These are phyloP conservation scores for Acanthamoeba triangularis DNA, from an alignment of 208 protist genomes.

Conservation along the genomic window DNA sequence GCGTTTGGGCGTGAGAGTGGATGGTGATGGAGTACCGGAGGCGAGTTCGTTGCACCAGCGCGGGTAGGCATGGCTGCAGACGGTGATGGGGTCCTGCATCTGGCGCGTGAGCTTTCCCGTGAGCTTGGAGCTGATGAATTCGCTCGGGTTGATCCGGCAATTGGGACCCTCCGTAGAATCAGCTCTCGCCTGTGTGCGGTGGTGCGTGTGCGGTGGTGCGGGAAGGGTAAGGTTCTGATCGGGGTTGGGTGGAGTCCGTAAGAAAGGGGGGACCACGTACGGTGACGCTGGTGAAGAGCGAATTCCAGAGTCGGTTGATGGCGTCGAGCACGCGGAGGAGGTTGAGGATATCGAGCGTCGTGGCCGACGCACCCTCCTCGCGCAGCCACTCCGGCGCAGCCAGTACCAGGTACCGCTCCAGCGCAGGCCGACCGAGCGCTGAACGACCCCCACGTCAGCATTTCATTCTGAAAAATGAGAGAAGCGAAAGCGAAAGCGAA, in stretches of 20 bases:
- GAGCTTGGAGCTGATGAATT: constrained; percentile 90
- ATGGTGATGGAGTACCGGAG: not conserved
- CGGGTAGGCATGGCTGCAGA: constrained; percentile 88
- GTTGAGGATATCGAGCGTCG: not conserved
- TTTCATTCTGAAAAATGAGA: not conserved
- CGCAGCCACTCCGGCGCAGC: constrained; percentile 12
- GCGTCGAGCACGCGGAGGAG: constrained; percentile 56
- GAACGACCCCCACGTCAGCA: too few species aligned
- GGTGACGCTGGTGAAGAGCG: constrained; percentile 46
- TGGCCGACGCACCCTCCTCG: constrained; percentile 20
- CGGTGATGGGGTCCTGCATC: constrained; percentile 89
- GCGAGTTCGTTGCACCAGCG: constrained; percentile 88
- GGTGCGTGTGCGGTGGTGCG: not conserved
- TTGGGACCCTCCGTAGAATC: not conserved
- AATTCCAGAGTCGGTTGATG: constrained; percentile 53
- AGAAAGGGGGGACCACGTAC: not conserved
- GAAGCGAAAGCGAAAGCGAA: not conserved
- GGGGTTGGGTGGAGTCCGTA: not conserved
- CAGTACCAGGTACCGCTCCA: constrained; percentile 15
- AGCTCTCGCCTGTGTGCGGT: not conserved
- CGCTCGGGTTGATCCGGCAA: constrained; percentile 64
- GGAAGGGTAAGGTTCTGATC: not conserved
- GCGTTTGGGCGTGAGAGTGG: not conserved
- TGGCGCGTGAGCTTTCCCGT: constrained; percentile 91
- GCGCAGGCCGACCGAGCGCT: constrained; percentile 6